Conservation (phyloP, 441 rosid species). For the Adansonia madagascariensis region DNA sequence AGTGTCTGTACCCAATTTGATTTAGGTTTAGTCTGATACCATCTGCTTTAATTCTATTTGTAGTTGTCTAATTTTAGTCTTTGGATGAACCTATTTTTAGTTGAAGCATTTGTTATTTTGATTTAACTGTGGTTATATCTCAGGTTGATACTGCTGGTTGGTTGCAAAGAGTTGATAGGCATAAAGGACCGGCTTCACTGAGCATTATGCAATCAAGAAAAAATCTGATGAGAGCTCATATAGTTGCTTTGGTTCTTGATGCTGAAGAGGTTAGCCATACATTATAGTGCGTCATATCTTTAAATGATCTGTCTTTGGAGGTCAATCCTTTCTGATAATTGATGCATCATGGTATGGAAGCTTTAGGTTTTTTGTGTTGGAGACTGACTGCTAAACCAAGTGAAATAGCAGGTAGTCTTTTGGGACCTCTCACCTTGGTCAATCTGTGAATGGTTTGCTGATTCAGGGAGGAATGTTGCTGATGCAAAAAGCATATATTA, state of each 20-base stretch:
- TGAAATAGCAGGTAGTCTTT: neutral
- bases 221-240: slow-evolving; percentile 93
- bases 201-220: slow-evolving; percentile 92
- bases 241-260: slow-evolving; percentile 87
- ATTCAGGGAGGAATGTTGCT: neutral
- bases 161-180: slow-evolving; percentile 81
- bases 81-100: neutral
- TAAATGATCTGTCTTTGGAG: neutral
- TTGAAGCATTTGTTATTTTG: neutral
- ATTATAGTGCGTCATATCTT: slow-evolving; percentile 4
- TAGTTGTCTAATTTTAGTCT: neutral
- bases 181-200: slow-evolving; percentile 90
- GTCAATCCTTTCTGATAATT: neutral
- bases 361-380: neutral
- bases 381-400: neutral
- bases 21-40: slow-evolving; percentile 13
- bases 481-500: neutral
- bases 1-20: neutral
- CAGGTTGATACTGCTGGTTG: slow-evolving; percentile 99
- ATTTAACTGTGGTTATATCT: slow-evolving; percentile 23
- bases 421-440: neutral
- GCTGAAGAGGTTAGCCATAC: slow-evolving; percentile 74
- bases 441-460: neutral
- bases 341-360: neutral
- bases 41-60: neutral